Evolutionary conservation across 306 rosid genomes (phyloP).

Genomic region (Lathyrus sativus): DNA sequence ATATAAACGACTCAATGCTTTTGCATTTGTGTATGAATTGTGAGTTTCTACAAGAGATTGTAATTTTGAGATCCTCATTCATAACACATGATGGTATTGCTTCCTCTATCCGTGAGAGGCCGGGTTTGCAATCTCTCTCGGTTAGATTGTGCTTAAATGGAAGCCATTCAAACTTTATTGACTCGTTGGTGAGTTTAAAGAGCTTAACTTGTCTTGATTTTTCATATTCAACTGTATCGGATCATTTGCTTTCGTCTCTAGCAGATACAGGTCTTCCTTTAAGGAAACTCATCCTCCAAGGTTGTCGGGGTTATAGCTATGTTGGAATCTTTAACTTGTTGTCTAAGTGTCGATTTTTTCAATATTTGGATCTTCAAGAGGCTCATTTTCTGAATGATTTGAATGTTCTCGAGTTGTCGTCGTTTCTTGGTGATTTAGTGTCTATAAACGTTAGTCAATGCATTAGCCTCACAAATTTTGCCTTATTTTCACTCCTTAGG

Average conservation of each 20-base stretch:
- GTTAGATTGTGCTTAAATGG: too few relatives aligned
- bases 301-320: neutral
- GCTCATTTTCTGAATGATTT: neutral
- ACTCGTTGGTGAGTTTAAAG: neutral
- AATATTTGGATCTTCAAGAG: neutral
- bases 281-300: neutral
- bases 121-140: neutral
- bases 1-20: neutral
- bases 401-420: neutral
- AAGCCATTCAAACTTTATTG: neutral
- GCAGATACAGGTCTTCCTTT: neutral
- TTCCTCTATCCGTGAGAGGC: neutral
- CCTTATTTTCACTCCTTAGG: neutral
- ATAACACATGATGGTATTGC: neutral
- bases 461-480: neutral
- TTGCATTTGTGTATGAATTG: neutral
- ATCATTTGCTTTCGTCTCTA: neutral
- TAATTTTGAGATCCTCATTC: neutral
- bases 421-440: neutral
- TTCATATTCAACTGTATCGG: accelerated
- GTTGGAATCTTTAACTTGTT: neutral
- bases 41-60: neutral
- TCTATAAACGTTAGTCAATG: neutral
- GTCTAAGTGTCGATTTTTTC: neutral
- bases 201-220: neutral